Evolutionary conservation across 2,329 filamentous ascomycete genomes (phyloP).

Genomic region (Rhinocladiella mackenziei): DNA sequence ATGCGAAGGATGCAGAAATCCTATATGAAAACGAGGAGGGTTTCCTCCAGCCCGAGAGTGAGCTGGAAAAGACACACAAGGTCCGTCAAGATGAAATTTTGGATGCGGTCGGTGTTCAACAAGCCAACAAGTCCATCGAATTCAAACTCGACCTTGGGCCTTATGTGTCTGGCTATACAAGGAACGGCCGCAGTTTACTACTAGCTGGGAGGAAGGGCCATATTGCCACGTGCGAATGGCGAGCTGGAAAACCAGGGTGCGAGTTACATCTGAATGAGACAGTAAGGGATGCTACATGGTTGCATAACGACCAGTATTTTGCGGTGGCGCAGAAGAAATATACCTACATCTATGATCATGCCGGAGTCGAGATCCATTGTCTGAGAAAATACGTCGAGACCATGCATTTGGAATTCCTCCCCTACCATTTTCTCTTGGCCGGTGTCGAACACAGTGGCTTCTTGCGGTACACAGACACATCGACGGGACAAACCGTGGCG

Average conservation of each 20-base stretch:
- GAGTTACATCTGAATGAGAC: constrained; percentile 90
- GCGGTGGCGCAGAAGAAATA: constrained; percentile 95
- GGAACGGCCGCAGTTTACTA: constrained; percentile 81
- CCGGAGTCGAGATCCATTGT: constrained; percentile 88
- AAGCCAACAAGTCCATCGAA: constrained; percentile 89
- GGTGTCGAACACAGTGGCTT: constrained; percentile 69
- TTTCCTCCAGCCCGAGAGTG: constrained; percentile 81
- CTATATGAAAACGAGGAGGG: constrained; percentile 80
- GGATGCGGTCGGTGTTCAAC: constrained; percentile 69
- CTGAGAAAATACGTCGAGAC: constrained; percentile 87
- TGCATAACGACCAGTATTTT: constrained; percentile 91
- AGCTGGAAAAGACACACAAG: constrained; percentile 87
- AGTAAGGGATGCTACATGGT: constrained; percentile 80
- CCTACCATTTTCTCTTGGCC: constrained; percentile 90
- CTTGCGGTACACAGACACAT: constrained; percentile 91
- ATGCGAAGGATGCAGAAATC: constrained; percentile 93
- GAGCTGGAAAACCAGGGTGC: constrained; percentile 82
- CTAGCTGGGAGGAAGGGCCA: constrained; percentile 89
- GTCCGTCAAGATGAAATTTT: constrained; percentile 84
- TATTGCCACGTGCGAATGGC: constrained; percentile 95
- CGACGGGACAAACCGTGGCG: constrained; percentile 81
- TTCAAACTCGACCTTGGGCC: constrained; percentile 79
- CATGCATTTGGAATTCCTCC: constrained; percentile 89
- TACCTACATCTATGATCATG: constrained; percentile 91
- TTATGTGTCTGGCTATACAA: constrained; percentile 82